phyloP scores from a whole-genome alignment of 2,329 filamentous ascomycete genomes.

The Didymella pomorum region DNA sequence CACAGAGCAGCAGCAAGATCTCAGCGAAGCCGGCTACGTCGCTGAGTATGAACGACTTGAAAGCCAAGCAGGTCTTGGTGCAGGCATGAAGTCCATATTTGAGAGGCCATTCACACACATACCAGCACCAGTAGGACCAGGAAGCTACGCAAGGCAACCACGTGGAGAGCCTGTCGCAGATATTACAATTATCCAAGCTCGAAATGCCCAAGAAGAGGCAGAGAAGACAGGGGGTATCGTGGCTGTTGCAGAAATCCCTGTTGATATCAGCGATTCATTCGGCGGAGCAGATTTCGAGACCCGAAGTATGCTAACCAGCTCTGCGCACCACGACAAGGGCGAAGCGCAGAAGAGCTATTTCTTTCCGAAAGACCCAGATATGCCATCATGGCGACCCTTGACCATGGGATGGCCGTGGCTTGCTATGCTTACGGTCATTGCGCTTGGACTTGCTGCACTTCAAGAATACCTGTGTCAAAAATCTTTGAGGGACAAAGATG shows the following conservation, averaged over 20 bases:
- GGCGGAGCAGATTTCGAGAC: constrained; percentile 48
- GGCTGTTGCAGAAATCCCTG: constrained; percentile 50
- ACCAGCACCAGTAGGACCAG: constrained; percentile 21
- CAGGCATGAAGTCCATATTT: constrained; percentile 47
- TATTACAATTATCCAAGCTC: constrained; percentile 29
- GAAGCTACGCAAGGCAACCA: constrained; percentile 30
- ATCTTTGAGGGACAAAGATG: constrained; percentile 37
- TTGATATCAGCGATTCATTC: constrained; percentile 54
- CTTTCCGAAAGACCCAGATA: constrained; percentile 51
- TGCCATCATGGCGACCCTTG: constrained; percentile 51
- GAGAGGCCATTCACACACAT: constrained; percentile 47
- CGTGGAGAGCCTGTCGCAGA: constrained; percentile 32
- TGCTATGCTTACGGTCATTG: constrained; percentile 43
- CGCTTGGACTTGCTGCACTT: constrained; percentile 44
- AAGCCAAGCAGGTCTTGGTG: constrained; percentile 47
- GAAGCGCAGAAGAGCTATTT: constrained; percentile 49
- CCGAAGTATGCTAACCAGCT: constrained; percentile 35
- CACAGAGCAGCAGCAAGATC: constrained; percentile 31
- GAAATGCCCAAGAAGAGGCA: constrained; percentile 53
- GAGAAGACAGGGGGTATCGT: constrained; percentile 56
- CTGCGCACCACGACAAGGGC: constrained; percentile 26
- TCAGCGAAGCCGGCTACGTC: constrained; percentile 44
- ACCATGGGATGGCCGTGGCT: constrained; percentile 52
- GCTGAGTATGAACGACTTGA: constrained; percentile 49
- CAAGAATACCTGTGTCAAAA: constrained; percentile 50